Conservation (phyloP, 208 protist genomes). For the Leishmania mexicana region DNA sequence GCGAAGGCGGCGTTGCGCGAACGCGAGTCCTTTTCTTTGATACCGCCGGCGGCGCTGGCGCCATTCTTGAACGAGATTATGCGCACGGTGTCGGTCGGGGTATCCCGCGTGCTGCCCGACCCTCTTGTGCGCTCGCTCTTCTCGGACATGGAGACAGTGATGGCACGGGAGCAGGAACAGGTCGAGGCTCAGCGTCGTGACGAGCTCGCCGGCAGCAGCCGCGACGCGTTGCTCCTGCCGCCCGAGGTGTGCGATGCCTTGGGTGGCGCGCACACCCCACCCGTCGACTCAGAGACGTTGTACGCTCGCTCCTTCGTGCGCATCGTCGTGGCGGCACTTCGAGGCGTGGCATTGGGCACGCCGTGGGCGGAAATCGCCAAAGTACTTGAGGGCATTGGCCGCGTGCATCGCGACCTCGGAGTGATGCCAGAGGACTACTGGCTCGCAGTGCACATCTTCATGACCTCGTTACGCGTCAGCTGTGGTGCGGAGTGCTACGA, state of each 20-base stretch:
- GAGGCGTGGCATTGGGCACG: slow-evolving; percentile 36
- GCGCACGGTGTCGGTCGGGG: slow-evolving; percentile 70
- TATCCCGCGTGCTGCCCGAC: slow-evolving; percentile 55
- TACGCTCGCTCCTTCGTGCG: slow-evolving; percentile 78
- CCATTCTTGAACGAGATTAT: slow-evolving; percentile 83
- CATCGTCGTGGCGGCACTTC: slow-evolving; percentile 70
- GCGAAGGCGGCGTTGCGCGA: slow-evolving; percentile 37
- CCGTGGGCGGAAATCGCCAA: slow-evolving; percentile 61
- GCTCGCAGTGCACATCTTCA: slow-evolving; percentile 70
- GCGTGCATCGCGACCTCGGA: slow-evolving; percentile 53
- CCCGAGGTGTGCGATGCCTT: slow-evolving; percentile 28
- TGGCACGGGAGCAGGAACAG: slow-evolving; percentile 16
- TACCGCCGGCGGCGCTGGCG: slow-evolving; percentile 66
- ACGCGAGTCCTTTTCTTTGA: slow-evolving; percentile 36
- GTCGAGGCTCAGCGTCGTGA: slow-evolving; percentile 4
- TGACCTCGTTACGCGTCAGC: slow-evolving; percentile 59
- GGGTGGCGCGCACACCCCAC: slow-evolving; percentile 3
- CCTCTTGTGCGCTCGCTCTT: slow-evolving; percentile 79
- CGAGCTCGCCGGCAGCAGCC: not conserved
- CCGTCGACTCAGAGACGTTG: slow-evolving; percentile 54
- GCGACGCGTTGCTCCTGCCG: slow-evolving; percentile 7
- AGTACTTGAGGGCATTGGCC: slow-evolving; percentile 57
- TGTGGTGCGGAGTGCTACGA: slow-evolving; percentile 60
- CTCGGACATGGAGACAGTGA: slow-evolving; percentile 44
- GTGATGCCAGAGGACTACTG: slow-evolving; percentile 78